phyloP scores from a whole-genome alignment of 805 yeast species.

The Metschnikowia colocasiae region DNA sequence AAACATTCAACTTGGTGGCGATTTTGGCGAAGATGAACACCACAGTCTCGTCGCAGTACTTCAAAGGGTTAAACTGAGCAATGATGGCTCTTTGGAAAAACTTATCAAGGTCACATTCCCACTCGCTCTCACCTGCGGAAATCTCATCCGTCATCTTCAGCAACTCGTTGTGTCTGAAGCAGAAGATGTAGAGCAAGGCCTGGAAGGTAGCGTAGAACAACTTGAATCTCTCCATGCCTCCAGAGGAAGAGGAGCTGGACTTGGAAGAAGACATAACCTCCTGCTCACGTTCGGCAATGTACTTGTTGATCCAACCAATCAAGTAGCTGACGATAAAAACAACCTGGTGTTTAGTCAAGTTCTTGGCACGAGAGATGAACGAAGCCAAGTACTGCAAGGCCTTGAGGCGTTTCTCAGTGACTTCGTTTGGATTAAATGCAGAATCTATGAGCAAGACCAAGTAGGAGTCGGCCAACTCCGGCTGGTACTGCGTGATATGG shows the following conservation, averaged over 20 bases:
- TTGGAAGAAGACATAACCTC: conserved; percentile 55
- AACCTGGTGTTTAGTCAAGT: conserved; percentile 66
- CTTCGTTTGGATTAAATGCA: conserved; percentile 67
- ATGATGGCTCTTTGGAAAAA: conserved; percentile 82
- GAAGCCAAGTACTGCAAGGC: conserved; percentile 91
- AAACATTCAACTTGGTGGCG: conserved; percentile 83
- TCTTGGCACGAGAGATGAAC: conserved; percentile 81
- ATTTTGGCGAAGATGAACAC: conserved; percentile 90
- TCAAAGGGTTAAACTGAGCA: conserved; percentile 88
- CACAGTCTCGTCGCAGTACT: conserved; percentile 90
- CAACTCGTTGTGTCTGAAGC: conserved; percentile 73
- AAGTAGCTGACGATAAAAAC: conserved; percentile 79
- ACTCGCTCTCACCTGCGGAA: conserved; percentile 33
- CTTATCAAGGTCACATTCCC: conserved; percentile 82
- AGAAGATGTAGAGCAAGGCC: conserved; percentile 84
- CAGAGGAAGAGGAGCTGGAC: conserved; percentile 25
- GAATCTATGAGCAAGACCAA: conserved; percentile 78
- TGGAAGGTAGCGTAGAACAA: conserved; percentile 89
- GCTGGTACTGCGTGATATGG: conserved; percentile 74
- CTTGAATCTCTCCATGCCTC: conserved; percentile 88
- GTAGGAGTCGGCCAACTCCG: conserved; percentile 80
- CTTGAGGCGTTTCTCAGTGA: conserved; percentile 73
- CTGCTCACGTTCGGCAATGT: conserved; percentile 76
- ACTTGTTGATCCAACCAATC: conserved; percentile 78
- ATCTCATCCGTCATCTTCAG: conserved; percentile 27